These are phyloP conservation scores for Solanum virginianum DNA, from an alignment of 257 asterid species.

Conservation along the genomic window DNA sequence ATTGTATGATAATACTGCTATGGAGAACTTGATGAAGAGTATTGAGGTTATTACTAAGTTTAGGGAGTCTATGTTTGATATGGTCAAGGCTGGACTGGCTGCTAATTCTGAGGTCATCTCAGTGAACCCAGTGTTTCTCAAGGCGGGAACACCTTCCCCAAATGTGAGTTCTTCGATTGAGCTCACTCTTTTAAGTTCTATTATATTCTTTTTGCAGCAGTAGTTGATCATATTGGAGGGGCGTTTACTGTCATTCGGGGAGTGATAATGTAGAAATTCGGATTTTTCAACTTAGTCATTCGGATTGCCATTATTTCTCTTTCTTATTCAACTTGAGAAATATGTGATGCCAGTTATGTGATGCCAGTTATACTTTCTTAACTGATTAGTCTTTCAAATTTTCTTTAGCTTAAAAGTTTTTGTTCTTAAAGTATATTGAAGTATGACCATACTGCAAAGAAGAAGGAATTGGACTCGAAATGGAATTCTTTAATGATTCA, in stretches of 20 bases:
- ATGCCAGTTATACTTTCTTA: not conserved
- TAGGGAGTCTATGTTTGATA: slow-evolving; percentile 64
- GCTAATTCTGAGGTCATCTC: slow-evolving; percentile 75
- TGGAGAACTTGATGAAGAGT: slow-evolving; percentile 88
- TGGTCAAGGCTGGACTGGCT: slow-evolving; percentile 65
- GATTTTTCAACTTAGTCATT: not conserved
- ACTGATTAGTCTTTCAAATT: not conserved
- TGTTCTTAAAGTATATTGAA: not conserved
- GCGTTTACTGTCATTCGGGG: not conserved
- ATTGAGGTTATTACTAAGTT: slow-evolving; percentile 67
- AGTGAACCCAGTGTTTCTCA: slow-evolving; percentile 69
- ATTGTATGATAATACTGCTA: slow-evolving; percentile 63
- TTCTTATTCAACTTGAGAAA: not conserved
- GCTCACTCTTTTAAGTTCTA: not conserved
- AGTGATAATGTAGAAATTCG: not conserved
- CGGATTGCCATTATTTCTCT: not conserved
- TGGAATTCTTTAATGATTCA: not conserved
- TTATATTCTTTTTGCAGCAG: not conserved
- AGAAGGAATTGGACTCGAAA: not conserved
- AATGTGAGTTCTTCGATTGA: slow-evolving; percentile 25
- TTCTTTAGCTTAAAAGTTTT: not conserved
- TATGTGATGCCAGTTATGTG: not conserved
- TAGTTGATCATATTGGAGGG: not conserved
- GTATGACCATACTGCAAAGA: not conserved
- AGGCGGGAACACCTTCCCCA: slow-evolving; percentile 69